Conservation (phyloP, 495 filamentous ascomycete species). For the Penicillium crystallinum region DNA sequence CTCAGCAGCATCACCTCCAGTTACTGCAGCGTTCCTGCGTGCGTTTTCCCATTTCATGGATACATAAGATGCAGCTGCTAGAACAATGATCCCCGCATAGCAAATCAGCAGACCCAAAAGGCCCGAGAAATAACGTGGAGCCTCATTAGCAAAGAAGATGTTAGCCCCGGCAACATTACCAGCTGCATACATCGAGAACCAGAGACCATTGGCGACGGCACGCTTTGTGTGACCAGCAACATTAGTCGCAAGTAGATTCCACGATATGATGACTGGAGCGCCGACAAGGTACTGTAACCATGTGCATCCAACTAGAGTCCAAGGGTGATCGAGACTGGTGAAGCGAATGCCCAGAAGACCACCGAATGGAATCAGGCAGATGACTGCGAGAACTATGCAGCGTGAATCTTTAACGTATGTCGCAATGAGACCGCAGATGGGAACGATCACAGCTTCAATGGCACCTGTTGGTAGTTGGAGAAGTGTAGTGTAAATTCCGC, state of each 20-base stretch:
- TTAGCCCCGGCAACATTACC: conserved; percentile 45
- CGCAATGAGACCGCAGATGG: conserved; percentile 34
- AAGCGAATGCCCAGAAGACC: conserved; percentile 42
- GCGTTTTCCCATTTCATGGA: conserved; percentile 28
- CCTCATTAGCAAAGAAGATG: conserved; percentile 34
- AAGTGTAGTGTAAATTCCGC: conserved; percentile 36
- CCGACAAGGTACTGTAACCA: conserved; percentile 47
- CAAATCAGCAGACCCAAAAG: conserved; percentile 28
- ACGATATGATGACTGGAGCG: conserved; percentile 47
- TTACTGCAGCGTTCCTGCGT: conserved; percentile 19
- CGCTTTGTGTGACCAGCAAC: conserved; percentile 66
- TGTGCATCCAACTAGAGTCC: conserved; percentile 47
- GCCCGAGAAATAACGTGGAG: conserved; percentile 34
- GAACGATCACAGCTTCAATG: conserved; percentile 35
- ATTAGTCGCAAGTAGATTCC: conserved; percentile 55
- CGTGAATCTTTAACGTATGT: conserved; percentile 39
- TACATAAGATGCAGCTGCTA: conserved; percentile 18
- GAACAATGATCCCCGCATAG: conserved; percentile 32
- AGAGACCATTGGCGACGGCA: conserved; percentile 39
- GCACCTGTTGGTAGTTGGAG: conserved; percentile 43
- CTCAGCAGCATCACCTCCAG: conserved; percentile 5
- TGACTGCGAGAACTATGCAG: conserved; percentile 34
- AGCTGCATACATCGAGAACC: conserved; percentile 32
- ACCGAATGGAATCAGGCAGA: conserved; percentile 31
- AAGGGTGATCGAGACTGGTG: conserved; percentile 40